These are phyloP conservation scores for Dipodascopsis tothii DNA, from an alignment of 805 yeast genomes.

Conservation along the genomic window DNA sequence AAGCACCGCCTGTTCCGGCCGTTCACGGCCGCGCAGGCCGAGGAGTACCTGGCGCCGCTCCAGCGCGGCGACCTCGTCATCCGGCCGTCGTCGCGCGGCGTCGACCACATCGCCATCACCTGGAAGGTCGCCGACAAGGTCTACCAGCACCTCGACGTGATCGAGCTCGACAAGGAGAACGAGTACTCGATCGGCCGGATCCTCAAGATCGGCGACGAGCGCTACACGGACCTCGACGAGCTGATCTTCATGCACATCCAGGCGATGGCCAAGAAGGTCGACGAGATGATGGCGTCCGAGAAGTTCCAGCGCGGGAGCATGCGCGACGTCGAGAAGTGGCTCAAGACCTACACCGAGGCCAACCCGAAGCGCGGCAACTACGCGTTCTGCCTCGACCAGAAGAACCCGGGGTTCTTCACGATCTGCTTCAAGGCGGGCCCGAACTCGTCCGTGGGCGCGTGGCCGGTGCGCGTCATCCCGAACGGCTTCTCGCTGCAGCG, in stretches of 20 bases:
- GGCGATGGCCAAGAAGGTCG: slow-evolving; percentile 72
- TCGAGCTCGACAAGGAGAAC: slow-evolving; percentile 62
- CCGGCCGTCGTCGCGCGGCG: slow-evolving; percentile 88
- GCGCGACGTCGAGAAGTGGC: slow-evolving; percentile 75
- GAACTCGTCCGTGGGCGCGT: slow-evolving; percentile 47
- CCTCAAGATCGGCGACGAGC: slow-evolving; percentile 57
- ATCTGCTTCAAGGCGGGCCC: slow-evolving; percentile 71
- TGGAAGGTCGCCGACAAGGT: slow-evolving; percentile 92
- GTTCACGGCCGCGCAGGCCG: slow-evolving; percentile 81
- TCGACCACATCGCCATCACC: slow-evolving; percentile 80
- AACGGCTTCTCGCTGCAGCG: slow-evolving; percentile 68
- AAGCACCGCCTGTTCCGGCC: slow-evolving; percentile 88
- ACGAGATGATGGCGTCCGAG: slow-evolving; percentile 77
- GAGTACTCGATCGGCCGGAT: slow-evolving; percentile 54
- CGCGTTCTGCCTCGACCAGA: slow-evolving; percentile 83
- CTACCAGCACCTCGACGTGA: slow-evolving; percentile 84
- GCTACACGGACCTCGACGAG: slow-evolving; percentile 86
- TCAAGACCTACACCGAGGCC: slow-evolving; percentile 82
- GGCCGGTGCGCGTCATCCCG: slow-evolving; percentile 89
- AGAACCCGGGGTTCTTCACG: slow-evolving; percentile 88
- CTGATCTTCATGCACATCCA: slow-evolving; percentile 79
- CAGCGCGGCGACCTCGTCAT: slow-evolving; percentile 87
- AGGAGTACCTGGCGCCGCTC: slow-evolving; percentile 80
- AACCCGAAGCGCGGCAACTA: slow-evolving; percentile 85
- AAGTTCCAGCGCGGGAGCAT: slow-evolving; percentile 78